These are phyloP conservation scores for Pichia kluyveri DNA, from an alignment of 805 yeast species.

Conservation along the genomic window DNA sequence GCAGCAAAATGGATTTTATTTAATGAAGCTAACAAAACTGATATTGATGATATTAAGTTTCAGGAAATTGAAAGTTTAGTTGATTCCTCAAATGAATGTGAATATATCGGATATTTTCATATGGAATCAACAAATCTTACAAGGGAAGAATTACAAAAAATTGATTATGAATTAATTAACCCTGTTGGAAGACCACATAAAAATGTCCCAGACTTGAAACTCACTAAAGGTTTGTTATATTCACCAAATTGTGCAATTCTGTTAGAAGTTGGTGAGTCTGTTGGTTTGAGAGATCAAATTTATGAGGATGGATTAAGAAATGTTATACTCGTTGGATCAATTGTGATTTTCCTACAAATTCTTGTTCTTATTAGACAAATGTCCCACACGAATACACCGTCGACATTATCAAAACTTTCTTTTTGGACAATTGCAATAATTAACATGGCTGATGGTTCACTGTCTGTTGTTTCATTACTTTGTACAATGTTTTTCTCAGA, in stretches of 20 bases:
- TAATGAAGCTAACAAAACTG: slow-evolving; percentile 35
- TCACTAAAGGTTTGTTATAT: slow-evolving; percentile 54
- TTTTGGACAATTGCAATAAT: slow-evolving; percentile 59
- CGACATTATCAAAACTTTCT: slow-evolving; percentile 66
- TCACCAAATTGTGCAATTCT: slow-evolving; percentile 85
- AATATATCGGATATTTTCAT: slow-evolving; percentile 61
- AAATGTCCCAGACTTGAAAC: slow-evolving; percentile 43
- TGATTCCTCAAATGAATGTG: slow-evolving; percentile 43
- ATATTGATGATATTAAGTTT: slow-evolving; percentile 29
- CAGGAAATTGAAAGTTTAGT: slow-evolving; percentile 29
- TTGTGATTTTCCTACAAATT: slow-evolving; percentile 43
- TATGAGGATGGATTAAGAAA: slow-evolving; percentile 29
- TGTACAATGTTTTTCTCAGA: slow-evolving; percentile 46
- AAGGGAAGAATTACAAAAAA: slow-evolving; percentile 41
- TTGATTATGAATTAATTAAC: slow-evolving; percentile 62
- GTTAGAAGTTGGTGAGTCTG: slow-evolving; percentile 28
- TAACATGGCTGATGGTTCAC: slow-evolving; percentile 58
- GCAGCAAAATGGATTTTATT: slow-evolving; percentile 35
- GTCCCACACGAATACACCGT: slow-evolving; percentile 67
- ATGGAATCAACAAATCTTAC: slow-evolving; percentile 50
- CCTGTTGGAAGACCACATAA: slow-evolving; percentile 79
- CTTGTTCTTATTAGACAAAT: slow-evolving; percentile 58
- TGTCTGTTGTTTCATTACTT: slow-evolving; percentile 54
- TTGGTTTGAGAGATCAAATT: slow-evolving; percentile 55
- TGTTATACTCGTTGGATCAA: slow-evolving; percentile 34